Evolutionary conservation across 2,329 filamentous ascomycete species (phyloP), one percentile per base, ranked within the genome.

Genomic region (Cladorrhinum sp.): DNA sequence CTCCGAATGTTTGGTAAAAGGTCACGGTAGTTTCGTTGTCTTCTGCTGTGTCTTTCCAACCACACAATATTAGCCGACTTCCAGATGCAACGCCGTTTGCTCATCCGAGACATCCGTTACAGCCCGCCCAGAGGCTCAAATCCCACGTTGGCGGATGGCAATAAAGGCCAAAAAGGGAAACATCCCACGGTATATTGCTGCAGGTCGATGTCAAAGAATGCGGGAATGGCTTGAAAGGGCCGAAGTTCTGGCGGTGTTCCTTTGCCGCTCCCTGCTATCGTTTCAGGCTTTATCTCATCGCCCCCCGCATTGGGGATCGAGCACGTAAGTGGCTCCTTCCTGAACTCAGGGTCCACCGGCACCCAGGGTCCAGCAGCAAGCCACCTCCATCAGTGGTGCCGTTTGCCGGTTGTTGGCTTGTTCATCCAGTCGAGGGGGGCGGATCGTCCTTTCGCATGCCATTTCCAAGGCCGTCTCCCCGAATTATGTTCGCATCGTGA

Each of bases 281-380:
- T 57, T 59, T 62, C 65, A 67, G 62, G 66, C 60, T 65, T 58
- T 58, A 62, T 65, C 60, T 54, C 60, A 52, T 55, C 64, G 65
- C 66, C 65, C 65, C 66, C 65, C 65, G 66, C 65, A 65, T 51
- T 20, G 20, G 26, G 33, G 21, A 57, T 28, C 18, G 16, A 26
- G 61, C 39, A 55, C 62, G 61, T 67, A 59, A 66, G 64, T 67
- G 64, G 65, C 64, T 64, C 56, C 10, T 12, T 3, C 28, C n/a
- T n/a, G 36, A 36, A 60, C 36, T 18, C 54, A 58, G 60, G 64
- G 57, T 60, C 60, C 60, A 61, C 60, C 24, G 28, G 7, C 18
- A 46, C 18, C 42, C 16, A 21, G 42, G 42, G 16, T 21, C 42
- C 42, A 16, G 12, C 42, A 20, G n/a, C 42, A 46, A 46, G 42